phyloP scores from a whole-genome alignment of 2,329 filamentous ascomycete genomes.

The Colletotrichum karsti region DNA sequence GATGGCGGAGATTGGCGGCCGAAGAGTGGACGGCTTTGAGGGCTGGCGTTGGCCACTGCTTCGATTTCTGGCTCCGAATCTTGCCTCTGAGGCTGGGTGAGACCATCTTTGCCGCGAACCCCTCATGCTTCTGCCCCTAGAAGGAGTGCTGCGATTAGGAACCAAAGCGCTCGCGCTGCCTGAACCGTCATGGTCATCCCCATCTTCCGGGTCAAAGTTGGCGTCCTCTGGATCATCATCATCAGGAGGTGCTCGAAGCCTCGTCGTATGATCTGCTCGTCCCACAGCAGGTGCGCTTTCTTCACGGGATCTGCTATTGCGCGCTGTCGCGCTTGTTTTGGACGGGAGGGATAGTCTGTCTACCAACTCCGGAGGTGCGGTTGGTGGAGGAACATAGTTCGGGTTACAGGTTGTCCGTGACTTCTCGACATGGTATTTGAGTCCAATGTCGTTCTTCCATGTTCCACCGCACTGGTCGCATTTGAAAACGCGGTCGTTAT shows the following conservation, averaged over 20 bases:
- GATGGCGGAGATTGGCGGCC: neutral
- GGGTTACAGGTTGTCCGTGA: constrained; percentile 64
- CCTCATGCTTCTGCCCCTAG: neutral
- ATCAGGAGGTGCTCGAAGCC: neutral
- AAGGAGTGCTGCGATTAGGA: neutral
- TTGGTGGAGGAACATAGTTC: constrained; percentile 42
- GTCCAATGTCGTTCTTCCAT: constrained; percentile 67
- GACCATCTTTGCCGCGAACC: neutral
- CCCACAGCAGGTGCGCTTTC: neutral
- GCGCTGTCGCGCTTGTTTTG: neutral
- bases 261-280: neutral
- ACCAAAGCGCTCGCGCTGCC: neutral
- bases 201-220: neutral
- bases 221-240: neutral
- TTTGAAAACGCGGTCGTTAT: constrained; percentile 41
- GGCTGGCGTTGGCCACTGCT: neutral
- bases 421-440: constrained; percentile 67
- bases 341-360: neutral
- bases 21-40: neutral
- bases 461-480: constrained; percentile 62
- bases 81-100: neutral
- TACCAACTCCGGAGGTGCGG: neutral
- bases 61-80: neutral
- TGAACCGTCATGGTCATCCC: neutral
- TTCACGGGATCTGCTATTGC: neutral